Evolutionary conservation across 2,329 filamentous ascomycete genomes (phyloP).

Genomic region (Sordariomycetes sp.): DNA sequence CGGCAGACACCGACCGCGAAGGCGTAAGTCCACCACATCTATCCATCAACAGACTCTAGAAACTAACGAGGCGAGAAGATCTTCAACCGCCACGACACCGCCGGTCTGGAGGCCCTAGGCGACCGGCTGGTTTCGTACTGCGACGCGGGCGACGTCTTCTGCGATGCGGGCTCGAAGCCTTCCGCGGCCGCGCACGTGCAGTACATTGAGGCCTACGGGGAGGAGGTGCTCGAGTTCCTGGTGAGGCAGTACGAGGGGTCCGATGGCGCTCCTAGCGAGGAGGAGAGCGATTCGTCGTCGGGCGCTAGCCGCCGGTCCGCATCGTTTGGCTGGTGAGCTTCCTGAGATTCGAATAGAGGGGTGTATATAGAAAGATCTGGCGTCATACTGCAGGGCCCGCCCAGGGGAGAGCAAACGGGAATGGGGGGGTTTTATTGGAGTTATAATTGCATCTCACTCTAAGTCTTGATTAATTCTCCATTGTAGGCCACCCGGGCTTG

Average conservation of each 20-base stretch:
- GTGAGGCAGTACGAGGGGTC: constrained; percentile 18
- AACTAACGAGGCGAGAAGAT: constrained; percentile 14
- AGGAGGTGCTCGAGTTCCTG: constrained; percentile 22
- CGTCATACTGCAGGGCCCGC: no score
- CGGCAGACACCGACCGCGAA: constrained; percentile 17
- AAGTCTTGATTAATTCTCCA: no score
- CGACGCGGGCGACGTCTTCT: constrained; percentile 29
- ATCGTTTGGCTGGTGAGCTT: neutral
- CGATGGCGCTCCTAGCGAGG: neutral
- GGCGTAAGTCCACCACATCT: constrained; percentile 19
- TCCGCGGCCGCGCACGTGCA: constrained; percentile 17
- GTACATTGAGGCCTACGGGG: constrained; percentile 24
- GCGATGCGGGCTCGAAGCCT: constrained; percentile 19
- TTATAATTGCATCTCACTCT: no score
- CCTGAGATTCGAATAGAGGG: no score
- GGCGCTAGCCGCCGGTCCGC: neutral
- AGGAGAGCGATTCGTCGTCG: neutral
- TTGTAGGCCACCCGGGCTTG: no score
- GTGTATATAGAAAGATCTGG: no score
- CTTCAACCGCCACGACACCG: constrained; percentile 22
- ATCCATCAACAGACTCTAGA: neutral
- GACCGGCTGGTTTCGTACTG: constrained; percentile 27
- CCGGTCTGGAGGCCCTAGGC: constrained; percentile 22
- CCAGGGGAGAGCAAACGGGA: no score
- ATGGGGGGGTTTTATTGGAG: no score